A percentile compares a stretch with the other conserved stretches of the same genome.
These are phyloP conservation scores for Nitzschia sp. DNA, from an alignment of 108 stramenopile species.

Conservation along the genomic window DNA sequence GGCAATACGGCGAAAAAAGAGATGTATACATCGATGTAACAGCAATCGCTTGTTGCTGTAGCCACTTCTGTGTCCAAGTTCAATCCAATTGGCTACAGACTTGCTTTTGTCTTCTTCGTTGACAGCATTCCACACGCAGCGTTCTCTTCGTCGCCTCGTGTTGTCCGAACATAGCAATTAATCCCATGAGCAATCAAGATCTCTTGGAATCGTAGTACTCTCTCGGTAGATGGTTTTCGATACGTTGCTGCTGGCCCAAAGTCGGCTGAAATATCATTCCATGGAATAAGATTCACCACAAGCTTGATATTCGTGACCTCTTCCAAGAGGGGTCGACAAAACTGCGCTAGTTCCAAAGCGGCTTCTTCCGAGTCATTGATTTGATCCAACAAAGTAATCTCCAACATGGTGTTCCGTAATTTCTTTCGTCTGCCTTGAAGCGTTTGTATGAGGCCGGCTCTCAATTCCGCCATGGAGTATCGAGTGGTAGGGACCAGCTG, in stretches of 20 bases:
- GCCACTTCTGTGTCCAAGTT: too few relatives aligned
- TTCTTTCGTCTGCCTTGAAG: constrained; percentile 38
- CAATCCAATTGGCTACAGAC: too few relatives aligned
- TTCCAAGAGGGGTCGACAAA: constrained; percentile 59
- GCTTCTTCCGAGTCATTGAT: constrained; percentile 83
- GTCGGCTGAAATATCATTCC: constrained; percentile 62
- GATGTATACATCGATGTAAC: too few relatives aligned
- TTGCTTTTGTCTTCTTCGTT: too few relatives aligned
- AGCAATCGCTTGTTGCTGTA: too few relatives aligned
- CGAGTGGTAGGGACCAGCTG: constrained; percentile 79
- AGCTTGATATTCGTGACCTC: constrained; percentile 61
- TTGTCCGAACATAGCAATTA: constrained; percentile 60
- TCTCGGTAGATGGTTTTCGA: constrained; percentile 52
- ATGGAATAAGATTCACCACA: constrained; percentile 81
- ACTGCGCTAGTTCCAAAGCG: constrained; percentile 72
- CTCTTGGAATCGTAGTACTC: constrained; percentile 64
- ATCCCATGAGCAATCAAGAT: constrained; percentile 54
- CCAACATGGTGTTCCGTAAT: constrained; percentile 73
- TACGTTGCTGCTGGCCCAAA: constrained; percentile 41
- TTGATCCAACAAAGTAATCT: constrained; percentile 72
- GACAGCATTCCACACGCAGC: constrained; percentile 90
- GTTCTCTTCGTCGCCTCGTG: constrained; percentile 85
- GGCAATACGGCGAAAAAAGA: too few relatives aligned
- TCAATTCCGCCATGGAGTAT: constrained; percentile 71
- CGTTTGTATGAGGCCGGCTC: constrained; percentile 57